Evolutionary conservation across 2,329 filamentous ascomycete species (phyloP).

Genomic region (Sarocladium oryzae): DNA sequence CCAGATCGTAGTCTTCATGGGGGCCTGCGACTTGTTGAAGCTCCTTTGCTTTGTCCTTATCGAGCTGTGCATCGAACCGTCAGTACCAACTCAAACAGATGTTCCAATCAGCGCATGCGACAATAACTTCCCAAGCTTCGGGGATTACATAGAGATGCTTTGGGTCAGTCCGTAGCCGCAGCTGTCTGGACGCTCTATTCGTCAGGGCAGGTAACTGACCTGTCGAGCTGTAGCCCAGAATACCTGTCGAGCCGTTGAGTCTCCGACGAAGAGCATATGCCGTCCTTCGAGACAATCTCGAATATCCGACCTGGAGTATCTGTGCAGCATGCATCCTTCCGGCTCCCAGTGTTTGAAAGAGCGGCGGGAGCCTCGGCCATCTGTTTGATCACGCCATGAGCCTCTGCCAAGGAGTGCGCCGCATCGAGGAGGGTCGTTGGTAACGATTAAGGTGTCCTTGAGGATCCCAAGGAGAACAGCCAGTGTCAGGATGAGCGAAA

Average conservation of each 20-base stretch:
- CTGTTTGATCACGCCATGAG: conserved; percentile 36
- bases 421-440: conserved; percentile 46
- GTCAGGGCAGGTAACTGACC: conserved; percentile 15
- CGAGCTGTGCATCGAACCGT: conserved; percentile 13
- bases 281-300: conserved; percentile 43
- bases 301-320: conserved; percentile 47
- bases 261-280: conserved; percentile 53
- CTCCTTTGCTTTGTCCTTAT: conserved; percentile 11
- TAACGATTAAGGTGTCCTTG: conserved; percentile 12
- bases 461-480: conserved; percentile 14
- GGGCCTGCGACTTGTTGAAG: background rate
- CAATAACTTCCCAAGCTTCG: too few species aligned
- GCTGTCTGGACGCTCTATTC: too few species aligned
- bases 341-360: conserved; percentile 50
- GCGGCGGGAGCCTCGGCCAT: conserved; percentile 19
- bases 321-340: conserved; percentile 50
- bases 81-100: background rate
- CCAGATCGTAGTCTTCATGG: conserved; percentile 26
- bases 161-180: too few species aligned
- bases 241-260: conserved; percentile 52
- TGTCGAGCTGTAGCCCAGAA: conserved; percentile 46
- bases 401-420: conserved; percentile 43
- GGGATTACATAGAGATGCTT: too few species aligned
- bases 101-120: background rate
- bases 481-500: conserved; percentile 17